Base-by-base conservation (phyloP, 1,284 basidiomycete genomes). In the Pseudozyma sp. region DNA sequence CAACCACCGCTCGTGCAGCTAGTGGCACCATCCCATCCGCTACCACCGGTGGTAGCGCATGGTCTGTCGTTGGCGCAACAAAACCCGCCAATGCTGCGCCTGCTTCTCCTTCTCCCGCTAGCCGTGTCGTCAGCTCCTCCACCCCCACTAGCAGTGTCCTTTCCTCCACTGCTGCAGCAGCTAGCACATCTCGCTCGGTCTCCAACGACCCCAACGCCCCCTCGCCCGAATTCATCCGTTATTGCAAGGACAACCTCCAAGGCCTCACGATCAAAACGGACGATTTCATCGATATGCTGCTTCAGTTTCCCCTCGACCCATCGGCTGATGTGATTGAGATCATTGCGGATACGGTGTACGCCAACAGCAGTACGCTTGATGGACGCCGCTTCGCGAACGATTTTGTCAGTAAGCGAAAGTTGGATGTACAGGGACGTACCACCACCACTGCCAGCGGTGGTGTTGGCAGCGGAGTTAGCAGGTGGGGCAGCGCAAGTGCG, bases 331-430 rank as follows among this genome's bases (percentile, higher is more conserved):
- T 85, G 43, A 68, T 82, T 10, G 84, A 83, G 58, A 83, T 85
- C 43, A 84, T 85, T 39, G 83, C 84, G 18, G 84, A 85, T 44
- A 76, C 76, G 34, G 83, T 99, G 60, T 99, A 99, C 83, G 92
- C 93, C 43, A 94, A 92, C 80, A 95, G 93, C 79, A 92, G 93
- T 25, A 99, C 93, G 1, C 89, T 99, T 44, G 95, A 99, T 81
- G 97, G 97, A 0, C 89, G 95, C 58, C 90, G 95, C 35, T 99
- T 99, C 81, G 94, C 95, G 1, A 88, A 91, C 6, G 95, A 98
- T 79, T 99, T 95, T 82, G 90, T 94, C 52, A 89, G 88, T 69
- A 92, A 90, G 85, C 91, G 95, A 60, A 97, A 95, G 87, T 39
- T 78, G 19, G 83, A 83, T 35, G 81, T 82, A 5, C 79, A 77